Evolutionary conservation across 2,329 filamentous ascomycete species (phyloP).

Genomic region (Chaetomiaceae sp.): DNA sequence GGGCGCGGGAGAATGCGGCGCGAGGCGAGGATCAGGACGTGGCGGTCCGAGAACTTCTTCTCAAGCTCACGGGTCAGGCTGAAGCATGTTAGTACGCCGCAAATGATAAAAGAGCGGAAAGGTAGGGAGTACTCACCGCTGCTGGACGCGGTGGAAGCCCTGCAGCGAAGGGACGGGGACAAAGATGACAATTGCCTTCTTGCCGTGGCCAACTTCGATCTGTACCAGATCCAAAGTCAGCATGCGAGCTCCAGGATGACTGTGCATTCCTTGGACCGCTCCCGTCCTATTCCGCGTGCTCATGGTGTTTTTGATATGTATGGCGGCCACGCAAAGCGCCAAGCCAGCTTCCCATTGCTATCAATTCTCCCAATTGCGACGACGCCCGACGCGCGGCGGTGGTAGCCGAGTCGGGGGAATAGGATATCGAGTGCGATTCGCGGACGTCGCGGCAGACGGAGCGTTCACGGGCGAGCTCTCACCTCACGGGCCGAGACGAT

Average conservation of each 20-base stretch:
- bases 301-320: constrained; percentile 24
- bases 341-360: constrained; percentile 22
- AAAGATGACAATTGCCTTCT: constrained; percentile 99
- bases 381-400: constrained; percentile 22
- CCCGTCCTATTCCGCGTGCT: constrained; percentile 61
- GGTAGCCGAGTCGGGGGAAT: constrained; percentile 34
- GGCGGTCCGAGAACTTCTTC: constrained; percentile 99
- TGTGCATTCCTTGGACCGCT: constrained; percentile 61
- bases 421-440: constrained; percentile 34
- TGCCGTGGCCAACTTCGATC: constrained; percentile 99
- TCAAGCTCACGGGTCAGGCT: constrained; percentile 99
- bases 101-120: neutral
- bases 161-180: constrained; percentile 98
- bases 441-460: constrained; percentile 26
- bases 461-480: constrained; percentile 49
- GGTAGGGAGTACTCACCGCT: constrained; percentile 66
- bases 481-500: constrained; percentile 99
- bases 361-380: constrained; percentile 25
- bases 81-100: constrained; percentile 5
- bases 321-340: constrained; percentile 18
- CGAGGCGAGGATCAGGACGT: constrained; percentile 97
- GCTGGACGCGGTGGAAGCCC: constrained; percentile 99
- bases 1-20: constrained; percentile 98
- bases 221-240: constrained; percentile 67
- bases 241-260: constrained; percentile 66